A percentile compares a stretch with the other conserved stretches of the same genome.
These are phyloP conservation scores for Fraxinus cuspidata DNA, from an alignment of 257 asterid genomes.

Conservation along the genomic window DNA sequence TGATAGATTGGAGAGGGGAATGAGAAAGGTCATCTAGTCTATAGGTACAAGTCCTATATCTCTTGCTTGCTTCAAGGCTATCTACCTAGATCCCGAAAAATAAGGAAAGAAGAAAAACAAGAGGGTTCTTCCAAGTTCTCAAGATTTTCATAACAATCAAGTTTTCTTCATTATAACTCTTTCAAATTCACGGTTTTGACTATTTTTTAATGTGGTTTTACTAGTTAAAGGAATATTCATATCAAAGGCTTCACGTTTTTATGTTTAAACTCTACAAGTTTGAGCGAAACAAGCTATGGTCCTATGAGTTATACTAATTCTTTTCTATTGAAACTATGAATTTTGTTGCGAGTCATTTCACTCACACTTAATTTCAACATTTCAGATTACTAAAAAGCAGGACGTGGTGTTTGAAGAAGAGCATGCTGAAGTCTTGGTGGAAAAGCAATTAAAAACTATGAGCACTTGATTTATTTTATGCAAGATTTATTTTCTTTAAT, in stretches of 20 bases:
- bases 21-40: constrained; percentile 35
- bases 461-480: background rate
- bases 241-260: background rate
- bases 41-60: background rate
- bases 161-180: background rate
- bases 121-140: background rate
- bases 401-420: background rate
- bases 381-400: background rate
- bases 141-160: background rate
- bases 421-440: background rate
- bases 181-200: background rate
- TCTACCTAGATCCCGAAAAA: background rate
- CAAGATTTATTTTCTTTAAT: background rate
- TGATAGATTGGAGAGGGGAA: constrained; percentile 80
- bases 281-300: background rate
- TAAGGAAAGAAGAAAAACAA: background rate
- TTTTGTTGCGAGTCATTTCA: background rate
- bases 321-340: background rate
- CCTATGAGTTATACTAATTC: background rate
- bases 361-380: background rate
- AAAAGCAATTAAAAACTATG: background rate
- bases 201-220: background rate
- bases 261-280: background rate
- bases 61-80: background rate
- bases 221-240: background rate